Conservation (phyloP, 768 basidiomycete species). For the Obba rivulosa region DNA sequence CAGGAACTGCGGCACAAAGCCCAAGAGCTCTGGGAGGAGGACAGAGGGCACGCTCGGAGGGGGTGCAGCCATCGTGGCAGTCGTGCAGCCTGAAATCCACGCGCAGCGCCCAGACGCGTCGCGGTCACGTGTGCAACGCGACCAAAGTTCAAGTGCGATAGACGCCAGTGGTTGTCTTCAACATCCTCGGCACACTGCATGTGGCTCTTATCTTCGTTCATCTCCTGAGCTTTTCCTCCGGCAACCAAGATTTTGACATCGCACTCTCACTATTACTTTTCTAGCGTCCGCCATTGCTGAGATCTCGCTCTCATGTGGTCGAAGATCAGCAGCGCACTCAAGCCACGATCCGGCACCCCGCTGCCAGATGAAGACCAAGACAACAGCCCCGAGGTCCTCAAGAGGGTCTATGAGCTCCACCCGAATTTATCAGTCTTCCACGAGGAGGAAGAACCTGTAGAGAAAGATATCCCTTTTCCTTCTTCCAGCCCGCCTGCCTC, state of each 20-base stretch:
- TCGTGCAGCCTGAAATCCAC: too few relatives aligned
- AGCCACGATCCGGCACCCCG: slow-evolving; percentile 28
- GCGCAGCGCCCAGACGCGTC: too few relatives aligned
- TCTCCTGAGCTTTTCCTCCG: too few relatives aligned
- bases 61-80: slow-evolving; percentile 18
- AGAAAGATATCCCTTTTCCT: slow-evolving; percentile 25
- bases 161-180: too few relatives aligned
- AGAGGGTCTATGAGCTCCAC: slow-evolving; percentile 53
- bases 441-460: slow-evolving; percentile 22
- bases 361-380: slow-evolving; percentile 15
- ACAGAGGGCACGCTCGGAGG: slow-evolving; percentile 35
- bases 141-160: too few relatives aligned
- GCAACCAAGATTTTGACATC: too few relatives aligned
- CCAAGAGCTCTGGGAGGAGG: slow-evolving; percentile 68
- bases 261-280: too few relatives aligned
- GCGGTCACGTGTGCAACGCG: too few relatives aligned
- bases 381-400: slow-evolving; percentile 35
- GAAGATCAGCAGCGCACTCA: slow-evolving; percentile 53
- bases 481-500: slow-evolving; percentile 40
- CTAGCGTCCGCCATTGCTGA: neutral
- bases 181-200: too few relatives aligned
- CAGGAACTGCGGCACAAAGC: slow-evolving; percentile 78
- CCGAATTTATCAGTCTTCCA: slow-evolving; percentile 59
- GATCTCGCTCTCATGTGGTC: slow-evolving; percentile 46
- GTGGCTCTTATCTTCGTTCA: too few relatives aligned